Percentiles rank a stretch among this genome's conserved stretches.
phyloP scores from a whole-genome alignment of 2,329 filamentous ascomycete genomes.

The Penicillium olsonii region DNA sequence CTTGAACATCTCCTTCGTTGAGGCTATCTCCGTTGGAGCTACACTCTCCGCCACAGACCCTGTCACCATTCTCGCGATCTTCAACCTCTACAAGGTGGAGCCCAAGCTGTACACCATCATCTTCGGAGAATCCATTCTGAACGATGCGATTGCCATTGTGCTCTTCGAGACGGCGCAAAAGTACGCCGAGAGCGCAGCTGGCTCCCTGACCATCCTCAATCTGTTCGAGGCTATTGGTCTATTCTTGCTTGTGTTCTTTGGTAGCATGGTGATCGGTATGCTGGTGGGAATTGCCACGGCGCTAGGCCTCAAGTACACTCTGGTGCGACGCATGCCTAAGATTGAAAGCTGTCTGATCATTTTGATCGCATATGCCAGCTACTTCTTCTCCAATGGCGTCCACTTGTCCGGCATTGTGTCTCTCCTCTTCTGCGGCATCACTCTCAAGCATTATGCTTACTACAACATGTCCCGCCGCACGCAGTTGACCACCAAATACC shows the following conservation, averaged over 20 bases:
- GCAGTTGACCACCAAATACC: slow-evolving; percentile 95
- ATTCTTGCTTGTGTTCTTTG: slow-evolving; percentile 95
- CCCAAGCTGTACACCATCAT: slow-evolving; percentile 98
- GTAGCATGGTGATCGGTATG: slow-evolving; percentile 85
- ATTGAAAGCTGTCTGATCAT: slow-evolving; percentile 95
- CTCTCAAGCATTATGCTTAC: slow-evolving; percentile 97
- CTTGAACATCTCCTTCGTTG: slow-evolving; percentile 84
- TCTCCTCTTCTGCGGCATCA: slow-evolving; percentile 94
- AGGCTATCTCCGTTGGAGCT: slow-evolving; percentile 94
- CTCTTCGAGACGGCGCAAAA: slow-evolving; percentile 96
- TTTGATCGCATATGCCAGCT: slow-evolving; percentile 91
- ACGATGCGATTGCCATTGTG: slow-evolving; percentile 97
- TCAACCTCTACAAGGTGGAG: slow-evolving; percentile 99
- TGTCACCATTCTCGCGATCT: slow-evolving; percentile 96
- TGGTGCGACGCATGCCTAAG: slow-evolving; percentile 87
- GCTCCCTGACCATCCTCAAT: slow-evolving; percentile 73
- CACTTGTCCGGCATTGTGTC: slow-evolving; percentile 98
- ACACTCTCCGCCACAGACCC: slow-evolving; percentile 96
- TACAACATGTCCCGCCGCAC: slow-evolving; percentile 99
- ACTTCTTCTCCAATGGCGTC: slow-evolving; percentile 96
- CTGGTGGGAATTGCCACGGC: slow-evolving; percentile 85
- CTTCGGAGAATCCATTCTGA: slow-evolving; percentile 96
- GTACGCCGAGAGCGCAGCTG: slow-evolving; percentile 73
- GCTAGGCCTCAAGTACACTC: slow-evolving; percentile 88
- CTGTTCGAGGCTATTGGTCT: slow-evolving; percentile 90